Evolutionary conservation across 768 basidiomycete genomes (phyloP).

Genomic region (Podaxis sp.): DNA sequence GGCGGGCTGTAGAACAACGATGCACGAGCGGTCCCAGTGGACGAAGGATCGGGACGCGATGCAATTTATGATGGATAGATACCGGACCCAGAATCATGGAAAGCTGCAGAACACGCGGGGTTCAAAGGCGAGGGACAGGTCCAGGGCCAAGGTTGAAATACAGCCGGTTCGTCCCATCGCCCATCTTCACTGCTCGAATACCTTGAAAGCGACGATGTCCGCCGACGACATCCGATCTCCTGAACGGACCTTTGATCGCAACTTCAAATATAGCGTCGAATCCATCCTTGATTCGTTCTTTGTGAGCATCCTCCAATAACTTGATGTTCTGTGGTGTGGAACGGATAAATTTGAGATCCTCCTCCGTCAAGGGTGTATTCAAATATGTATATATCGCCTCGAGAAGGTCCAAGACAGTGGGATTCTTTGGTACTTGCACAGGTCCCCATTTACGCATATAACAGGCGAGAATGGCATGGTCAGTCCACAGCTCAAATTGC

Average conservation of each 20-base stretch:
- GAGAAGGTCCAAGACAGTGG: constrained; percentile 46
- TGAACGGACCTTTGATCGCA: constrained; percentile 38
- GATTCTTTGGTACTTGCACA: constrained; percentile 33
- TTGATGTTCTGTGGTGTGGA: constrained; percentile 22
- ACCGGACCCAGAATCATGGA: no score
- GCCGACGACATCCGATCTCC: constrained; percentile 51
- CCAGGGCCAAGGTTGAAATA: constrained; percentile 44
- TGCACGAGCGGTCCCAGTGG: no score
- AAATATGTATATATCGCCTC: constrained; percentile 49
- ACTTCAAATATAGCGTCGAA: constrained; percentile 34
- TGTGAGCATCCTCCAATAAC: constrained; percentile 26
- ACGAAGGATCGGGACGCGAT: no score
- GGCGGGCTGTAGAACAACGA: no score
- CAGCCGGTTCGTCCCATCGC: constrained; percentile 41
- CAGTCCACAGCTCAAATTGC: constrained; percentile 36
- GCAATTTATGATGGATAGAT: no score
- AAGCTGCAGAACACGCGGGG: no score
- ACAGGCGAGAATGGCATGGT: constrained; percentile 33
- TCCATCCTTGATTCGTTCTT: constrained; percentile 35
- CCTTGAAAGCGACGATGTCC: constrained; percentile 45
- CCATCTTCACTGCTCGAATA: constrained; percentile 32
- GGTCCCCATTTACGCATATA: constrained; percentile 53
- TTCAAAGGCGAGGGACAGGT: constrained; percentile 19
- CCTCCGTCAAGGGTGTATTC: constrained; percentile 36
- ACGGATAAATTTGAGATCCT: constrained; percentile 28